Evolutionary conservation across 148 eudicot species (phyloP), one percentile per base, ranked within the genome.

Genomic region (Nepenthes mirabilis): DNA sequence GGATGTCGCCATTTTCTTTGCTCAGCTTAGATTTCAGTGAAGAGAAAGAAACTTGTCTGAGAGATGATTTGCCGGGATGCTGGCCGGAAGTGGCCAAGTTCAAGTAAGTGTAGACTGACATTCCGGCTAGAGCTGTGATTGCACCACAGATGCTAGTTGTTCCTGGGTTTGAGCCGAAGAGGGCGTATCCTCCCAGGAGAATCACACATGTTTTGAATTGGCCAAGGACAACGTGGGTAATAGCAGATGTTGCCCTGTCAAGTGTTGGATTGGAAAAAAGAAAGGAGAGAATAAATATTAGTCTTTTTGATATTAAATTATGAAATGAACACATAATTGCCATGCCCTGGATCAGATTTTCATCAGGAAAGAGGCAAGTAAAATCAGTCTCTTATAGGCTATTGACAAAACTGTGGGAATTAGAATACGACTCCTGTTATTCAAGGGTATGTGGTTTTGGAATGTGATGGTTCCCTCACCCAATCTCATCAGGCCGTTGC

Each of bases 161-260:
- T 51, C 97, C 97, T 7, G 97, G 97, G 68, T 90, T 90, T 1
- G 97, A 90, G 57, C 91, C 78, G n/a, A 90, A 84, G 14, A 84
- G 68, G 56, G 87, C 58, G 64, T 80, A 90, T 37, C 97, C 97
- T 37, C 97, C 91, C 0, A 90, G 81, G 61, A 90, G 97, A 53
- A 90, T 90, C 13, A 88, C 97, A 70, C 97, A 90, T 5, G 97
- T 90, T 71, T 90, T 90, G 78, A 90, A 90, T 72, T 90, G 97
- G 37, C 97, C 97, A 1, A 90, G 91, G 56, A 90, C 87, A 48
- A 82, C 97, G 61, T 90, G 97, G 43, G 97, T 90, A 57, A 82
- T 72, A 34, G 97, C 97, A 49, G 97, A 90, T 32, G 97, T 90
- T 63, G 91, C 95, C 87, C 97, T 90, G 75, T n/a, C n/a, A 55